Base-by-base conservation (phyloP, 768 basidiomycete genomes). In the Austroboletus festivus region DNA sequence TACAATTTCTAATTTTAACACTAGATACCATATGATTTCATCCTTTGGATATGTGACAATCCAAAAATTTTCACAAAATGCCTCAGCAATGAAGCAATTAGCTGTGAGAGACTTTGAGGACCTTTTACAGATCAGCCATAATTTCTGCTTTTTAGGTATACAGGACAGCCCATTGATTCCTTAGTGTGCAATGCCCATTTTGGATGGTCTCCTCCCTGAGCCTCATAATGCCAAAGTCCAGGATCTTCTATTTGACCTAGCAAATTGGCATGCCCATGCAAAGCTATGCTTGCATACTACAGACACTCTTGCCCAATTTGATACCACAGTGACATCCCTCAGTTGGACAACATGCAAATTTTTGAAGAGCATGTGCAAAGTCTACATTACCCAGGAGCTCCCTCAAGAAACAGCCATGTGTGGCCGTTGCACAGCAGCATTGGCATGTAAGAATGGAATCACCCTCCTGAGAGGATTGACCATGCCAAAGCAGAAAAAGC, bases 31-130 rank as follows among this genome's bases (percentile, higher is more conserved):
- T 2, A 4, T 48, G 19, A 47, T 72, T 0, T 51, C 69, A 1
- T 51, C 67, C 0, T 74, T 74, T 58, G 70, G 72, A 0, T 42
- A 53, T 1, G 54, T 51, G 3, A 68, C 66, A 0, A 73, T 74
- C 9, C 51, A 61, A 0, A 42, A 43, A 9, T 73, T 73, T 42
- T 18, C 38, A 9, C 50, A 55, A n/a, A 70, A 75, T 55, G 65
- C 59, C 0, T 65, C 70, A 2, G 61, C 59, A 10, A 61, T 74
- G 59, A 69, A 67, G 26, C 51, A 58, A 22, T 46, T 71, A 1
- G 69, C 68, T 37, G n/a, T 37, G 0, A 38, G 56, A 7, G 59
- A 69, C 38, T 68, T 53, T 43, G 55, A 69, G 38, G 58, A 62
- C 33, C 42, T 69, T 1, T 50, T 68, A 0, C 72, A 73, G 59